These are phyloP conservation scores for Podaxis sp. DNA, from an alignment of 768 basidiomycete genomes.

Conservation along the genomic window DNA sequence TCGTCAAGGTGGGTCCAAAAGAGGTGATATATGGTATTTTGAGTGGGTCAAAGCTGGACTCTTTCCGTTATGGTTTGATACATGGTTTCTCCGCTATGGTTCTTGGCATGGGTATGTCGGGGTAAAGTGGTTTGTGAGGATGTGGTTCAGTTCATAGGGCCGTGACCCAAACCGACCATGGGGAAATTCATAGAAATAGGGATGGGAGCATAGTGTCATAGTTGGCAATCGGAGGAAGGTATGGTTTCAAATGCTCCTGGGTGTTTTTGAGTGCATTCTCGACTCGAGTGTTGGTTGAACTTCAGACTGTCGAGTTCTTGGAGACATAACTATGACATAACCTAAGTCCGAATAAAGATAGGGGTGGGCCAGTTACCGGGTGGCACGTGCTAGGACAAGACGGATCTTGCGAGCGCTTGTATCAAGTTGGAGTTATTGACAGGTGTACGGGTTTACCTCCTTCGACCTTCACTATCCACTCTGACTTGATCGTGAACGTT, in stretches of 20 bases:
- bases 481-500: not conserved
- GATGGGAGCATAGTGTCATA: not conserved
- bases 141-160: not conserved
- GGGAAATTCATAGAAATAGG: not conserved
- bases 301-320: not conserved
- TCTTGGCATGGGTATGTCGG: not conserved
- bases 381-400: constrained; percentile 12
- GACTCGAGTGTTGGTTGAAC: not conserved
- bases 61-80: not conserved
- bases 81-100: not conserved
- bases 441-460: not conserved
- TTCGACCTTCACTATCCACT: not conserved
- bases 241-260: not conserved
- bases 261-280: not conserved
- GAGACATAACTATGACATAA: not conserved
- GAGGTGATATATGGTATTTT: not conserved
- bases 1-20: not conserved
- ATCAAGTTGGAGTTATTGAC: constrained; percentile 3
- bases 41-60: constrained; percentile 1
- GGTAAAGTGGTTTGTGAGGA: not conserved
- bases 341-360: not conserved
- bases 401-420: constrained; percentile 13
- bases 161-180: too few relatives aligned
- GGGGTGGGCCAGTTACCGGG: not conserved
- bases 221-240: not conserved